Base-by-base conservation (phyloP, 1,284 basidiomycete species). In the Ganoderma lingzhi region DNA sequence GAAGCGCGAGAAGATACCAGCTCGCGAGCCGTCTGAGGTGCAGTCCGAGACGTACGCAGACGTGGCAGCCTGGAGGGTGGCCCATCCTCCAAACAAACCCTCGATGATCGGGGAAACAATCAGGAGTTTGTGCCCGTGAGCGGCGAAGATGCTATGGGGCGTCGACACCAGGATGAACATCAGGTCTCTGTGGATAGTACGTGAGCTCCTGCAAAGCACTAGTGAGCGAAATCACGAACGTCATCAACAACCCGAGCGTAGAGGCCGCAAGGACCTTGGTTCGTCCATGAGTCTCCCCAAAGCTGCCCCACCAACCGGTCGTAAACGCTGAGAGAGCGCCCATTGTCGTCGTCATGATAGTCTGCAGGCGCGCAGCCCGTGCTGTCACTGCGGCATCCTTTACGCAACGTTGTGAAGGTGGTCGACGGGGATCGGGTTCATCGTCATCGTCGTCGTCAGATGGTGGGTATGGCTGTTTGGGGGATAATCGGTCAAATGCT, bases 31-130 rank as follows among this genome's bases (percentile, higher is more conserved):
- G 67, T 91, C 86, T 3, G 93, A 93, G 1, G 95, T 96, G 77
- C 93, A 93, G 77, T 97, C 95, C 17, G 92, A 93, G 61, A 95
- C 84, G 78, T 96, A 98, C 1, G 96, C 94, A 41, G 93, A 90
- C 53, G 90, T 90, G 0, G 93, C 90, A 2, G 93, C 90, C 70
- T 91, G 88, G 12, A 96, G 82, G 0, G 94, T 93, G 6, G 93
- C 88, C 86, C 93, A 93, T n/a, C 96, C 95, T 30, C 96, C 96
- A 4, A 96, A 84, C 2, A 92, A 78, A 17, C 96, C 96, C 76
- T 98, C 96, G 37, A 96, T 81, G 39, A 91, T 80, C 0, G 96
- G 93, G 2, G 95, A 93, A 60, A 97, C 73, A 28, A 97, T 82
- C n/a, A 98, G 85, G 55, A 97, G 83, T 66, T 86, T 88, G 76